Evolutionary conservation across 2,329 filamentous ascomycete genomes (phyloP), one percentile per base, ranked within the genome.

Genomic region (Beauveria sp.): DNA sequence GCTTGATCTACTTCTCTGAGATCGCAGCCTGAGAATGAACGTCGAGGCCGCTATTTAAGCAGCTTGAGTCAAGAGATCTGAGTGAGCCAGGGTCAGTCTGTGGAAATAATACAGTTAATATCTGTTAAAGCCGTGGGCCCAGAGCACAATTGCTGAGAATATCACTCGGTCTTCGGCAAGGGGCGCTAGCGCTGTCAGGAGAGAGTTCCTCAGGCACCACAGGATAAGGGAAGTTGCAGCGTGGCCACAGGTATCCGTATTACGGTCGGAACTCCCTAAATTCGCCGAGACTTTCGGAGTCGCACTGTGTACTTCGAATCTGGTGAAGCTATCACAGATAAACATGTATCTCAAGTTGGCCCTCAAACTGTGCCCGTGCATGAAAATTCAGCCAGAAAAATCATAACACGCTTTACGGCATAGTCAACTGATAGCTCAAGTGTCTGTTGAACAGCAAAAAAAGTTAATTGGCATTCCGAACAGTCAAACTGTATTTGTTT

Each of bases 251-350:
- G 30, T 30, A 24, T 24, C 22, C 22, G 22, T 48, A 4, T 60
- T 60, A 55, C 16, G 26, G 18, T 61, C 58, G 41, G 43, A 56
- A 44, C 46, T 58, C 54, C 60, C 60, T 61, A 58, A 53, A 57
- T 55, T 62, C 51, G 61, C 61, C 61, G 61, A 62, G 37, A 51
- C 12, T 40, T n/a, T 59, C 40, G 40, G 47, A 59, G 30, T 60
- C 46, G 44, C 61, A 62, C 61, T 62, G 61, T 62, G 30, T 62
- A 62, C 61, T 55, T 62, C 18, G 6, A 18, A n/a, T 30, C 12
- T 41, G n/a, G 51, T 22, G 44, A 9, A 16, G 9, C 12, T n/a
- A 9, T 44, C 20, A 14, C 24, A 30, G 20, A 37, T 16, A 3
- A 18, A 2, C n/a, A 59, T 50, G 55, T 62, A 59, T 40, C 46